Conservation (phyloP, 2,329 filamentous ascomycete genomes). For the Neocatenulostroma microsporum region DNA sequence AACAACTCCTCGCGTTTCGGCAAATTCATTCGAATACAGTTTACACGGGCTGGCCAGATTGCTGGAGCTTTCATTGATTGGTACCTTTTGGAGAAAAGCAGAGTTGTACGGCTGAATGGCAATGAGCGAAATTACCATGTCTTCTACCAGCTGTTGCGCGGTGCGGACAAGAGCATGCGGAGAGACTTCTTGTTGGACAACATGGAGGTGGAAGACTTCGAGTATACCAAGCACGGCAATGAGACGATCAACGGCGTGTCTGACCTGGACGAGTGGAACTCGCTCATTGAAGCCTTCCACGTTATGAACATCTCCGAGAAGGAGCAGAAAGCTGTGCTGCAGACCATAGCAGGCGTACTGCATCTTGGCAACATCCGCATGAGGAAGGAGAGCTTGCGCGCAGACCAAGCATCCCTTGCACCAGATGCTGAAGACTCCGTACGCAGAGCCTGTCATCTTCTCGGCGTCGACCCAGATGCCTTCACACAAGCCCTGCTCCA, state of each 20-base stretch:
- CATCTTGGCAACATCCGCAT: constrained; percentile 91
- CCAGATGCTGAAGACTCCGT: constrained; percentile 68
- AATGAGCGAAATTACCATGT: constrained; percentile 99
- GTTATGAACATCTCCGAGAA: constrained; percentile 81
- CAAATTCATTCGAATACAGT: constrained; percentile 99
- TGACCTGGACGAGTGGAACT: constrained; percentile 83
- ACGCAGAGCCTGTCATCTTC: constrained; percentile 69
- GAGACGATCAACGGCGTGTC: constrained; percentile 93
- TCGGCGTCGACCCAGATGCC: constrained; percentile 75
- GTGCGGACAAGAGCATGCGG: constrained; percentile 75
- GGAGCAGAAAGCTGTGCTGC: constrained; percentile 81
- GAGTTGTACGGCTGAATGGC: constrained; percentile 91
- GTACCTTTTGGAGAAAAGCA: constrained; percentile 88
- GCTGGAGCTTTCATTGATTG: constrained; percentile 96
- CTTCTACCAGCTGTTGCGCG: constrained; percentile 94
- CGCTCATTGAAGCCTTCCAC: constrained; percentile 81
- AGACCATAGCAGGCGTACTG: constrained; percentile 77
- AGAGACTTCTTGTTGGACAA: constrained; percentile 74
- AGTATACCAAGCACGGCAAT: constrained; percentile 93
- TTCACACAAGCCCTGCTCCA: constrained; percentile 87
- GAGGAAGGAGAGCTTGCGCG: constrained; percentile 79
- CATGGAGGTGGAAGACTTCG: constrained; percentile 78
- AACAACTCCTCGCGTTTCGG: constrained; percentile 98
- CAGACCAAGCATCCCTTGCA: constrained; percentile 79
- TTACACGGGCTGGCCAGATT: constrained; percentile 88